These are phyloP conservation scores for Caloboletus firmus DNA, from an alignment of 1,284 basidiomycete genomes.

Conservation along the genomic window DNA sequence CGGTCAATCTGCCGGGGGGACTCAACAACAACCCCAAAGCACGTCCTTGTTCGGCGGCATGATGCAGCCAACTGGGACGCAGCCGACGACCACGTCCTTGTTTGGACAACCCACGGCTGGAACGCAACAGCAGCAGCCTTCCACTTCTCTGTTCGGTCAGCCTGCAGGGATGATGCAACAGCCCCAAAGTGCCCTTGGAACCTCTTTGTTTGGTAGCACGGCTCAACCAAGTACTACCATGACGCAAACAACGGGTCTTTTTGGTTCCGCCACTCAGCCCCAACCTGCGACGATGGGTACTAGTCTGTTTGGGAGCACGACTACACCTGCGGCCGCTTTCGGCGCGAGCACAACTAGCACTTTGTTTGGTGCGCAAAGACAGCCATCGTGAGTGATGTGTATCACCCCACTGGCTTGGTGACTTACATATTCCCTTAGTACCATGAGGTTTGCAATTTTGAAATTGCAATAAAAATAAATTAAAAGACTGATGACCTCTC, in stretches of 20 bases:
- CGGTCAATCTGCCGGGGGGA: slow-evolving; percentile 24
- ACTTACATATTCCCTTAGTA: slow-evolving; percentile 11
- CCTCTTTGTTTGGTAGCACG: slow-evolving; percentile 26
- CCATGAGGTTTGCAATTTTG: slow-evolving; percentile 27
- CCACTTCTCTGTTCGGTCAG: slow-evolving; percentile 30
- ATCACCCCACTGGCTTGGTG: neutral
- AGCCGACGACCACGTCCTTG: slow-evolving; percentile 30
- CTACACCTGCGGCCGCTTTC: slow-evolving; percentile 25
- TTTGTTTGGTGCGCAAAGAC: slow-evolving; percentile 43
- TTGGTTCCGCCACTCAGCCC: slow-evolving; percentile 25
- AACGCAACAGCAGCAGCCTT: slow-evolving; percentile 27
- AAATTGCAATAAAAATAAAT: neutral
- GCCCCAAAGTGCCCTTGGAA: slow-evolving; percentile 36
- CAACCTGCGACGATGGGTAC: slow-evolving; percentile 29
- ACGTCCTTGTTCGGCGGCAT: slow-evolving; percentile 28
- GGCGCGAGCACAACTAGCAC: slow-evolving; percentile 23
- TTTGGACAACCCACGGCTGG: slow-evolving; percentile 39
- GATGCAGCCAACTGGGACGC: slow-evolving; percentile 11
- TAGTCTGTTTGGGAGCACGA: slow-evolving; percentile 32
- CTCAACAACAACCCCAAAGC: slow-evolving; percentile 36
- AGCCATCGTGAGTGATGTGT: slow-evolving; percentile 33
- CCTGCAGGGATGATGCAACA: slow-evolving; percentile 26
- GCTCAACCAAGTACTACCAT: slow-evolving; percentile 16
- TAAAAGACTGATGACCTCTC: slow-evolving; percentile 1
- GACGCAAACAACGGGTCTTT: slow-evolving; percentile 23